phyloP scores from a whole-genome alignment of 23 red algal genomes.

The Gracilariopsis chorda region DNA sequence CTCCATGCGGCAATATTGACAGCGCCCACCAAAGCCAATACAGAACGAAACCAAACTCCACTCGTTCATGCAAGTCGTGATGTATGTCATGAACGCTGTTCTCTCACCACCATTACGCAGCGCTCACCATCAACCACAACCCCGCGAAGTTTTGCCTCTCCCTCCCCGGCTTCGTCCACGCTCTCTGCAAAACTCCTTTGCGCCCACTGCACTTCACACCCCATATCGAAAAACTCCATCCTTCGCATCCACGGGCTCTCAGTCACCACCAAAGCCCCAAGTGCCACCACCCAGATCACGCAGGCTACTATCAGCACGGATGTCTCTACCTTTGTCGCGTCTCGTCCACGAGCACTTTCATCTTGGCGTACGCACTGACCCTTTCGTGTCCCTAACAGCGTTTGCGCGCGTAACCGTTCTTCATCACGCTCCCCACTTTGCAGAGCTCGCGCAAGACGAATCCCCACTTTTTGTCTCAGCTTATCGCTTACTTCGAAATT shows the following conservation, averaged over 20 bases:
- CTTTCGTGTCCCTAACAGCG: not conserved
- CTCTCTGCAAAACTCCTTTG: not conserved
- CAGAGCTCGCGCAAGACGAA: not conserved
- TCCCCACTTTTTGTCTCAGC: not conserved
- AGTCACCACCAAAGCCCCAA: not conserved
- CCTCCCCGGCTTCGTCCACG: not conserved
- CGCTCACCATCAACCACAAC: not conserved
- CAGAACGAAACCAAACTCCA: too few relatives aligned
- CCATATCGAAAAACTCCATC: slow-evolving; percentile 11
- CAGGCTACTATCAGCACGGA: not conserved
- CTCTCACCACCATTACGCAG: not conserved
- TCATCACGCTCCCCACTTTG: not conserved
- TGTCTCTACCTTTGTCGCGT: not conserved
- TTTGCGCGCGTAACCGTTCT: not conserved
- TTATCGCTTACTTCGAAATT: not conserved
- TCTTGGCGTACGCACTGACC: not conserved
- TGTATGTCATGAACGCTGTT: too few relatives aligned
- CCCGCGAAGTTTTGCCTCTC: not conserved
- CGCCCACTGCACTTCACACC: slow-evolving; percentile 10
- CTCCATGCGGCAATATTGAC: too few relatives aligned
- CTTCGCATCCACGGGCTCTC: not conserved
- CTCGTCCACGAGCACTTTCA: not conserved
- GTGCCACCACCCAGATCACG: not conserved
- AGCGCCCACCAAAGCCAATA: too few relatives aligned
- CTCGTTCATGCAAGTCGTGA: too few relatives aligned